A percentile compares a stretch with the other conserved stretches of the same genome.
phyloP scores from a whole-genome alignment of 2,329 filamentous ascomycete genomes.

The Herpomyces periplanetae region DNA sequence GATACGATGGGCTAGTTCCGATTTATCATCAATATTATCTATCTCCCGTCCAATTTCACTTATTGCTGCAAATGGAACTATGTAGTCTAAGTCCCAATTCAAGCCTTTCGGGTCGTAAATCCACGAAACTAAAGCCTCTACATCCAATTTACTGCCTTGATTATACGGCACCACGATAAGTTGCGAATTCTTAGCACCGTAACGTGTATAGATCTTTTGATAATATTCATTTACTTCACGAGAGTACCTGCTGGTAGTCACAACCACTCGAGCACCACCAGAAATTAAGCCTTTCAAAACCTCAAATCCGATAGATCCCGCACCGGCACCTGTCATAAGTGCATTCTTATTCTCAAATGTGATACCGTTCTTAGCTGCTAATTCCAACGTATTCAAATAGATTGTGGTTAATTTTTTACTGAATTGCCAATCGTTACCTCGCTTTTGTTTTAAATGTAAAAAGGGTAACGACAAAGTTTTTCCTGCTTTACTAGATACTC shows the following conservation, averaged over 20 bases:
- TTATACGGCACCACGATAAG: conserved; percentile 96
- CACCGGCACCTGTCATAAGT: conserved; percentile 90
- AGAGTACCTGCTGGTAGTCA: conserved; percentile 85
- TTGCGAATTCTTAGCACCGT: conserved; percentile 68
- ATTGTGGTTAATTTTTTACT: conserved; percentile 87
- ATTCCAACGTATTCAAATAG: conserved; percentile 66
- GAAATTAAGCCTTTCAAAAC: conserved; percentile 83
- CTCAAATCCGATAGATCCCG: conserved; percentile 84
- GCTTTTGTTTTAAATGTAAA: conserved; percentile 76
- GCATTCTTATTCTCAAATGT: conserved; percentile 82
- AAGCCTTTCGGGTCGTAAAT: conserved; percentile 92
- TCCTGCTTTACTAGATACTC: conserved; percentile 23
- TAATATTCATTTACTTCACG: conserved; percentile 96
- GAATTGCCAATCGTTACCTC: conserved; percentile 85
- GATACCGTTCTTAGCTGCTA: conserved; percentile 50
- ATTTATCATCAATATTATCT: conserved; percentile 80
- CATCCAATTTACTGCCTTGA: conserved; percentile 89
- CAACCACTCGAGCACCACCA: conserved; percentile 78
- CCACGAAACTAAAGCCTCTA: conserved; percentile 70
- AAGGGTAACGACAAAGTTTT: conserved; percentile 94
- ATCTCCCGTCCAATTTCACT: conserved; percentile 93
- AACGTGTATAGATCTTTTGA: conserved; percentile 87
- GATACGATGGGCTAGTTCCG: conserved; percentile 85
- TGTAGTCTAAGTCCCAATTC: conserved; percentile 86
- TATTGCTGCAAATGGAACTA: conserved; percentile 86